Conservation (phyloP, 495 filamentous ascomycete genomes). For the Penicillium antarcticum region DNA sequence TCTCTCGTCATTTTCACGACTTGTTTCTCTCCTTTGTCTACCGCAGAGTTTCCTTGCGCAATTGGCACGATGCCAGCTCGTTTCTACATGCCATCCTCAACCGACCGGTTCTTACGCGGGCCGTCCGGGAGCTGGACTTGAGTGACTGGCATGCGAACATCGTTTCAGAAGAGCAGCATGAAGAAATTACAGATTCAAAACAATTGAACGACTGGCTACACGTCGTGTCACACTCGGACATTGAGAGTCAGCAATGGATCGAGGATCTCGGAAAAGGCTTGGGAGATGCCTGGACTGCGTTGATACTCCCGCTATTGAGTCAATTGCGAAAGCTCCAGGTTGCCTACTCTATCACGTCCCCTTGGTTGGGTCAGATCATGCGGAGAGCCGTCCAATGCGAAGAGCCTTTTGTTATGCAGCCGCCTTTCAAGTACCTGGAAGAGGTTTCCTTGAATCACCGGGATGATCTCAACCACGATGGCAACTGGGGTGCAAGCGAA, state of each 20-base stretch:
- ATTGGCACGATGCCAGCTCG: slow-evolving; percentile 14
- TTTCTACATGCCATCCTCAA: slow-evolving; percentile 22
- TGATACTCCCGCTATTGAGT: slow-evolving; percentile 23
- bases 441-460: slow-evolving; percentile 22
- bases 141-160: slow-evolving; percentile 15
- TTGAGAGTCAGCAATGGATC: slow-evolving; percentile 25
- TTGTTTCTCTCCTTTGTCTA: slow-evolving; percentile 29
- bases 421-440: slow-evolving; percentile 15
- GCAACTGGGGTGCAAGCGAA: not conserved
- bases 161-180: slow-evolving; percentile 4
- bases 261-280: slow-evolving; percentile 19
- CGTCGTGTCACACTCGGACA: slow-evolving; percentile 12
- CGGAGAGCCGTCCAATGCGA: slow-evolving; percentile 18
- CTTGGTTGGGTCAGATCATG: slow-evolving; percentile 21
- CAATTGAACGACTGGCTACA: slow-evolving; percentile 10
- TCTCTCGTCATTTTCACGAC: slow-evolving; percentile 28
- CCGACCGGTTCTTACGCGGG: slow-evolving; percentile 22
- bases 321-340: slow-evolving; percentile 27
- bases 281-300: slow-evolving; percentile 31
- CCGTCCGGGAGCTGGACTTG: slow-evolving; percentile 25
- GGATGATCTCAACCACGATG: slow-evolving; percentile 1
- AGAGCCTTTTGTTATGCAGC: slow-evolving; percentile 14
- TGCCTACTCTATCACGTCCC: slow-evolving; percentile 15
- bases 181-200: not conserved
- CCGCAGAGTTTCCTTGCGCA: slow-evolving; percentile 15